Base-by-base conservation (phyloP, 2,329 filamentous ascomycete genomes). In the Cadophora sp. region DNA sequence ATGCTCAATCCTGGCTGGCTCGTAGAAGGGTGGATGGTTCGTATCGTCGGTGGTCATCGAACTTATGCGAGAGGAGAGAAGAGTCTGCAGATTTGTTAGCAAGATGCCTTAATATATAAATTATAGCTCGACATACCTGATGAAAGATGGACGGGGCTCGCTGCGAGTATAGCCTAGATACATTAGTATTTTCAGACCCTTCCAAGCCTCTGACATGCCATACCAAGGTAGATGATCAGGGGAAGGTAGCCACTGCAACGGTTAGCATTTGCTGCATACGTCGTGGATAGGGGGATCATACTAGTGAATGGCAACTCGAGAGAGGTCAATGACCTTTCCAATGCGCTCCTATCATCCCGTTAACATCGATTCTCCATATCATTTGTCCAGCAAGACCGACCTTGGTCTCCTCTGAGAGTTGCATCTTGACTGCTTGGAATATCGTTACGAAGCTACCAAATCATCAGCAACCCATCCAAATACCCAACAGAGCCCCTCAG, bases 381-480 rank as follows among this genome's bases (percentile, higher is more conserved):
- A 48, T 37, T 26, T 46, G 27, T 8, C 48, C 19, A 55, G 56
- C 55, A 56, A 37, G 43, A 59, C 79, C 73, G 79, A 97, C 95
- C 91, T 98, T 98, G 79, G 94, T 94, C 85, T 99, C 96, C 83
- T 99, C 96, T 62, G 96, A 98, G 74, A 98, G 90, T 74, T 78
- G 77, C 76, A 79, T 77, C 22, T 71, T 76, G 75, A 69, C 59
- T 43, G 50, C 51, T 62, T 70, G 37, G 67, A 34, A 19, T 64
- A 27, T 64, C 60, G 40, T 43, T 58, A 40, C 64, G 62, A 67
- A 69, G 63, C 70, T 73, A 50, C 19, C 37, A 29, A 24, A 51
- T 31, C 37, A 66, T 71, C 66, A 74, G 68, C 48, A 67, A 16
- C 51, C 24, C 3, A 11, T 34, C 27, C 40, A 19, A 27, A 6